Conservation (phyloP, 2,329 filamentous ascomycete species). For the Alternaria incomplexa region DNA sequence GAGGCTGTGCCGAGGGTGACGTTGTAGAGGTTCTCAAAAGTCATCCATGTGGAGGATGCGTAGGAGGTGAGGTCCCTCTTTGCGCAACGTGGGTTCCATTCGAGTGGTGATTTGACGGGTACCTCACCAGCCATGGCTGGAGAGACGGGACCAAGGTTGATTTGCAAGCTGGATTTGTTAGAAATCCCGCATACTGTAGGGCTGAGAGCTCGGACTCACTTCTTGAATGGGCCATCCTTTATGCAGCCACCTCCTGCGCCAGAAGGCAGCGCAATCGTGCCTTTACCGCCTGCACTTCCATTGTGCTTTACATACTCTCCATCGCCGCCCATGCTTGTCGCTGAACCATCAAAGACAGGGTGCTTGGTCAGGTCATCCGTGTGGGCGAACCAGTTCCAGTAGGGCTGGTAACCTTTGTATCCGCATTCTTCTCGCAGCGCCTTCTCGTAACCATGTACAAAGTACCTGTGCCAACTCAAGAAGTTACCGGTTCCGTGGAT, state of each 20-base stretch:
- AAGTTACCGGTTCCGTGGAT: constrained; percentile 32
- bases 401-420: constrained; percentile 48
- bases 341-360: constrained; percentile 35
- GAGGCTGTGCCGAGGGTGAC: constrained; percentile 60
- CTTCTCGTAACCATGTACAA: constrained; percentile 45
- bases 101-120: constrained; percentile 17
- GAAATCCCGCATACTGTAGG: too few species aligned
- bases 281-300: constrained; percentile 21
- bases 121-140: constrained; percentile 14
- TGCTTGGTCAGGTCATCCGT: constrained; percentile 35
- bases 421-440: constrained; percentile 48
- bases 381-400: constrained; percentile 56
- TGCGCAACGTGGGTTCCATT: constrained; percentile 42
- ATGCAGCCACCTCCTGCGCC: constrained; percentile 34
- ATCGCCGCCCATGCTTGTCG: constrained; percentile 46
- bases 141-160: constrained; percentile 33
- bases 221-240: constrained; percentile 28
- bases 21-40: constrained; percentile 44
- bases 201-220: constrained; percentile 22
- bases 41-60: constrained; percentile 15
- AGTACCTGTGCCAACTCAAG: constrained; percentile 47
- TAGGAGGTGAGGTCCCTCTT: constrained; percentile 44
- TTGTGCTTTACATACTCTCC: constrained; percentile 15
- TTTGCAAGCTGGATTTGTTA: constrained; percentile 12
- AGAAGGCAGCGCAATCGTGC: constrained; percentile 15